A percentile compares a stretch with the other conserved stretches of the same genome.
These are phyloP conservation scores for Sarocladium brachiariae DNA, from an alignment of 2,329 filamentous ascomycete species.

Conservation along the genomic window DNA sequence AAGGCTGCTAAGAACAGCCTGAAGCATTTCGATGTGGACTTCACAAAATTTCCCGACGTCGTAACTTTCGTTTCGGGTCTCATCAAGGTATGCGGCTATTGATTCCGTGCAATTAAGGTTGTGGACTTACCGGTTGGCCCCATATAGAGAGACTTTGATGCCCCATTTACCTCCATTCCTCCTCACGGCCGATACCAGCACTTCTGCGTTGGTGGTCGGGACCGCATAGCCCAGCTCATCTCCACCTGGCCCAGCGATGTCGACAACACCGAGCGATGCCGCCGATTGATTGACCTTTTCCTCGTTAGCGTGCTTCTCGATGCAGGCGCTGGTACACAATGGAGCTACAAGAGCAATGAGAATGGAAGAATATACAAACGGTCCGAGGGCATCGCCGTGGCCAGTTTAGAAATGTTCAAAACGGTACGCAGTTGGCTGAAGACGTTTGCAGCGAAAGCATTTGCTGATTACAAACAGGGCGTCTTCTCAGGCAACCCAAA, in stretches of 20 bases:
- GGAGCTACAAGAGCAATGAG: conserved; percentile 89
- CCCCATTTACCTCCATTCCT: conserved; percentile 60
- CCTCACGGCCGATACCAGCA: conserved; percentile 83
- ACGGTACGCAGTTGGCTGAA: conserved; percentile 31
- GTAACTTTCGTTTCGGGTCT: conserved; percentile 85
- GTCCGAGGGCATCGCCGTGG: conserved; percentile 80
- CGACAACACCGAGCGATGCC: conserved; percentile 66
- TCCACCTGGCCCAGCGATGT: conserved; percentile 61
- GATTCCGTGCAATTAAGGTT: not conserved
- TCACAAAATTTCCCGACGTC: conserved; percentile 75
- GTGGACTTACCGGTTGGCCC: conserved; percentile 10
- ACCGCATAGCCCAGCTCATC: conserved; percentile 65
- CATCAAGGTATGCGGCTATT: conserved; percentile 65
- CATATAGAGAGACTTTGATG: conserved; percentile 46
- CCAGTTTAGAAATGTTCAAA: conserved; percentile 87
- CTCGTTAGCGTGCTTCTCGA: conserved; percentile 75
- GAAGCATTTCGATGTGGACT: conserved; percentile 82
- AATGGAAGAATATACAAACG: conserved; percentile 76
- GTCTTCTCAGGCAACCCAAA: conserved; percentile 75
- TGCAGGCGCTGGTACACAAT: conserved; percentile 81
- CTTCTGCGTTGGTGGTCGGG: conserved; percentile 72
- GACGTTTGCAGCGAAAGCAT: not conserved
- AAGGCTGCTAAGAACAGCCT: conserved; percentile 73
- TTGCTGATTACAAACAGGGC: conserved; percentile 42
- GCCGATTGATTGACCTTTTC: conserved; percentile 71